Evolutionary conservation across 768 basidiomycete genomes (phyloP), one percentile per base, ranked within the genome.

Genomic region (Daedalea quercina): DNA sequence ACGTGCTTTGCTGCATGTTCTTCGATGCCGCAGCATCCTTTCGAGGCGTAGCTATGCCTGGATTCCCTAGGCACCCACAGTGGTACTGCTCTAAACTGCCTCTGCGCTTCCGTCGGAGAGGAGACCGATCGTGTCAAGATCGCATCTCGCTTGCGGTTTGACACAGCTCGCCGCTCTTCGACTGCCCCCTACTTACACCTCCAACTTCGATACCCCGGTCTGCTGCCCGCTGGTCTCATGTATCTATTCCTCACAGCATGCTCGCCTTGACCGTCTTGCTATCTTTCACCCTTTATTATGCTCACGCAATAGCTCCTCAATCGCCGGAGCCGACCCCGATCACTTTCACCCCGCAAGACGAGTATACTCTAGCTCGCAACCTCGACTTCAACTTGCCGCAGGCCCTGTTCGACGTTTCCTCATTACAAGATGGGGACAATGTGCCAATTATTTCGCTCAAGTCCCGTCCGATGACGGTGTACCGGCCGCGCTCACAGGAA

Each of bases 401-500:
- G 17, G 25, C 49, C 17, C n/a, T 43, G 4, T 54, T 56, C 50
- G 52, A 57, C 22, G 44, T 57, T 19, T 24, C 52, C 20, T 13
- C 42, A 1, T 17, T 24, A 34, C 9, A 7, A 8, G 26, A 52
- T 4, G 33, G 41, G n/a, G 23, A 19, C 13, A 34, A 22, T 22
- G 8, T 42, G 1, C 57, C 56, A 1, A 51, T 61, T 1, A 50
- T 23, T 51, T 60, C 70, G 3, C 59, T 87, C 13, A 75, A 70
- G 54, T 72, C 81, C 3, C 65, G 68, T 9, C 77, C 78, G 13
- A 84, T 81, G 0, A 76, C 74, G 0, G 74, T 90, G 1, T 82
- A 80, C 60, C 77, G 79, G 22, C 87, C 86, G 3, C 70, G 72
- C 25, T 82, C 81, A 7, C 67, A 71, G 12, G 70, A 72, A 12